Base-by-base conservation (phyloP, 441 rosid species). In the Gossypium lobatum region DNA sequence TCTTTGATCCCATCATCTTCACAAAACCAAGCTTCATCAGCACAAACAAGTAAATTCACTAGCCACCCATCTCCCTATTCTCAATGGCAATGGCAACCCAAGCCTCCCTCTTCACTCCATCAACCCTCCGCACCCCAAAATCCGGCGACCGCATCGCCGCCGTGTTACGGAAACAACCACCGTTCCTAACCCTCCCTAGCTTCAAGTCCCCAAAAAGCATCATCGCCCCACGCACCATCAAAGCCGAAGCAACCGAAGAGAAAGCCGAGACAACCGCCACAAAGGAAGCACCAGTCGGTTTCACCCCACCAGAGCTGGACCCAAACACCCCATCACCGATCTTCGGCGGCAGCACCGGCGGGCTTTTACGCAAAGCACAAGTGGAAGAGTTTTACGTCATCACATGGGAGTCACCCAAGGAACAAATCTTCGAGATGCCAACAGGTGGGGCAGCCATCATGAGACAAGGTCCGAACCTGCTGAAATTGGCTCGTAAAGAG, bases 341-440 rank as follows among this genome's bases (percentile, higher is more conserved):
- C 60, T 92, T 92, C n/a, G 87, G 90, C 0, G 94, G 97, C 45
- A 87, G 92, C 89, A 87, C 93, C 0, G 93, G 97, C 1, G 95
- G 97, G 0, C 71, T 93, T 48, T 57, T 89, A 13, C 76, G 86
- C 5, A 92, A 89, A 70, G 93, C 98, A n/a, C 91, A 80, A 64
- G 92, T 90, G 0, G 95, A 92, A 76, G 96, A 92, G 46, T 92
- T 90, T 82, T 90, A 92, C 23, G 96, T 89, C 6, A 92, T 90
- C 17, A 90, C 97, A 34, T 89, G 97, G 97, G 88, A 79, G 4
- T 90, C 91, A 18, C 93, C 91, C 0, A 90, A 92, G 55, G 93
- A 90, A 72, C 95, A 89, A 71, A 85, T 92, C 77, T 84, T 92
- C 25, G 91, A 90, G 84, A 92, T 92, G 97, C 90, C 88, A 0